Evolutionary conservation across 2,329 filamentous ascomycete genomes (phyloP), one percentile per base, ranked within the genome.

Genomic region (Colletotrichum plurivorum): DNA sequence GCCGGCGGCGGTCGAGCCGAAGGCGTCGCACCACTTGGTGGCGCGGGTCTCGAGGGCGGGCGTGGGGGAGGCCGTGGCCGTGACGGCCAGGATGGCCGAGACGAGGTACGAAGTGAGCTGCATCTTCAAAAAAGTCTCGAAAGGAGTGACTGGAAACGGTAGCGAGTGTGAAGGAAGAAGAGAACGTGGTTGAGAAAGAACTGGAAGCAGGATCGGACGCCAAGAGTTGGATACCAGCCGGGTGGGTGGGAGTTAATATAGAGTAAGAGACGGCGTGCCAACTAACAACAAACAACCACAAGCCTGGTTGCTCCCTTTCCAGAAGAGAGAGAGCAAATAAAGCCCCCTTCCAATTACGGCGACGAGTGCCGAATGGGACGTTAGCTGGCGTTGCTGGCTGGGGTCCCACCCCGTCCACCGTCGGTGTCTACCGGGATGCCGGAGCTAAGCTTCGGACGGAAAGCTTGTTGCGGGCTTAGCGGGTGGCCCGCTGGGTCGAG

Each of bases 1-100:
- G 41, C 80, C 81, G 0, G 78, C 79, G 1, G 75, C 72, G 15
- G 77, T 63, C 5, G 79, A 77, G 46, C 75, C 82, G 70, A 76
- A 85, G 69, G 81, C 76, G 16, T 77, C 82, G 67, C 84, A 85
- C 73, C 74, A 74, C 57, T 74, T 73, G 4, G 74, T 74, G 53
- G 77, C 77, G 31, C 81, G 77, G 71, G 81, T 78, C 39, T 80
- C 75, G 53, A 81, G 58, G 53, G 73, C 72, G 20, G 76, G 73
- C n/a, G 75, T 75, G 13, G 78, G 77, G 18, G 72, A 71, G 18
- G 77, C 76, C 31, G 73, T 67, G 25, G 73, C 77, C 27, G 71
- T 61, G 54, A 74, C 74, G 72, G 76, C 76, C 64, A 81, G 71
- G 48, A 78, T 61, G 58, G 76, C 74, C 56, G 77, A 74, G 31